phyloP scores from a whole-genome alignment of 2,329 filamentous ascomycete species.

The Periglandula ipomoeae region DNA sequence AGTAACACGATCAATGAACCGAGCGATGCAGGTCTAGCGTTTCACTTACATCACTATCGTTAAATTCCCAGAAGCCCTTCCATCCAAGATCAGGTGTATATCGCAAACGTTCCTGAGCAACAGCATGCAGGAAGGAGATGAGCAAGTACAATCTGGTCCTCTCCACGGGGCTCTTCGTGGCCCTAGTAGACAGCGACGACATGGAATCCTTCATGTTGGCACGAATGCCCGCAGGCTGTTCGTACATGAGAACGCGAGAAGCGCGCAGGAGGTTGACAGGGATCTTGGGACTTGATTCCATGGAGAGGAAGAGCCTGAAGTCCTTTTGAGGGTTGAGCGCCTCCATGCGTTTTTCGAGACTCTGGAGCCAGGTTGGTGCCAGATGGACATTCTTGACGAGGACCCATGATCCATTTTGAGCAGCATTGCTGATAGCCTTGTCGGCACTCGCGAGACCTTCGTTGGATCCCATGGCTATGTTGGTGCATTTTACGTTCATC shows the following conservation, averaged over 20 bases:
- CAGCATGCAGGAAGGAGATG: conserved; percentile 88
- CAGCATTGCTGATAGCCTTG: conserved; percentile 88
- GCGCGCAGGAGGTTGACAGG: conserved; percentile 91
- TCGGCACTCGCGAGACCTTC: conserved; percentile 88
- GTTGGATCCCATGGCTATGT: conserved; percentile 98
- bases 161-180: conserved; percentile 78
- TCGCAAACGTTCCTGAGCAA: conserved; percentile 86
- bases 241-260: conserved; percentile 91
- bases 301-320: conserved; percentile 93
- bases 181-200: conserved; percentile 67
- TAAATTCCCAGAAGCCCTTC: conserved; percentile 99
- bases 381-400: conserved; percentile 98
- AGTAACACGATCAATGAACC: conserved; percentile 8
- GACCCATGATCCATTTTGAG: conserved; percentile 89
- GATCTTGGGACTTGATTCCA: conserved; percentile 96
- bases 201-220: conserved; percentile 99
- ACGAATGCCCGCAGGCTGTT: conserved; percentile 91
- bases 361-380: conserved; percentile 91
- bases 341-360: conserved; percentile 92
- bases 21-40: conserved; percentile 1
- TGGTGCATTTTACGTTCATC: conserved; percentile 73
- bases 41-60: conserved; percentile 84
- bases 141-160: conserved; percentile 83
- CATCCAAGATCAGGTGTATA: conserved; percentile 92
- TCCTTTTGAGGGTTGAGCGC: conserved; percentile 87